These are phyloP conservation scores for Pulchroboletus neoregius DNA, from an alignment of 1,284 basidiomycete species.

Conservation along the genomic window DNA sequence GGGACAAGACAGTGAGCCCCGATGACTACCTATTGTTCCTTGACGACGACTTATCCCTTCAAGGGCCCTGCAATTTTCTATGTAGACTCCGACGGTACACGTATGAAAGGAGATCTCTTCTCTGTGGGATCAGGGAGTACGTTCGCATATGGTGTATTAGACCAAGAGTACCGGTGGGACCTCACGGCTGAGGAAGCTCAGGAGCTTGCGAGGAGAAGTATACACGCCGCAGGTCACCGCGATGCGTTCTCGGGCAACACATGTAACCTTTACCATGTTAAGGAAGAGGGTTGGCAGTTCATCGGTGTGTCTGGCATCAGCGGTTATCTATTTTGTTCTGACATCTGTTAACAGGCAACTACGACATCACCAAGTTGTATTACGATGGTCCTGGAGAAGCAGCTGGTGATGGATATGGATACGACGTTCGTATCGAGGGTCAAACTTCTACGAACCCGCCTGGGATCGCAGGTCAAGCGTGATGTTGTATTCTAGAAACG, in stretches of 20 bases:
- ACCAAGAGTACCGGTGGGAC: constrained; percentile 96
- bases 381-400: constrained; percentile 76
- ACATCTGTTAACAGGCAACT: constrained; percentile 58
- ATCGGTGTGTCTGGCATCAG: constrained; percentile 56
- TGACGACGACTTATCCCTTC: constrained; percentile 1
- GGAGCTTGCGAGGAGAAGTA: constrained; percentile 91
- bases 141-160: constrained; percentile 97
- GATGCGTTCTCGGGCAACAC: constrained; percentile 99
- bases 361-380: constrained; percentile 75
- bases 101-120: constrained; percentile 95
- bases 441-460: constrained; percentile 24
- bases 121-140: constrained; percentile 98
- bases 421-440: constrained; percentile 56
- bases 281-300: constrained; percentile 91
- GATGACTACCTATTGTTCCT: constrained; percentile 3
- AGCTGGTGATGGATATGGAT: constrained; percentile 70
- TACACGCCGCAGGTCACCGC: constrained; percentile 96
- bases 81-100: constrained; percentile 96
- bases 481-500: constrained; percentile 17
- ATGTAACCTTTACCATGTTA: constrained; percentile 94
- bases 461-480: constrained; percentile 20
- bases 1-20: constrained; percentile 90
- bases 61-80: constrained; percentile 97
- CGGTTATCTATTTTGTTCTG: constrained; percentile 5
- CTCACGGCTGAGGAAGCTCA: constrained; percentile 91